Evolutionary conservation across 805 yeast species (phyloP).

Genomic region (Saccharomycopsis lassenensis): DNA sequence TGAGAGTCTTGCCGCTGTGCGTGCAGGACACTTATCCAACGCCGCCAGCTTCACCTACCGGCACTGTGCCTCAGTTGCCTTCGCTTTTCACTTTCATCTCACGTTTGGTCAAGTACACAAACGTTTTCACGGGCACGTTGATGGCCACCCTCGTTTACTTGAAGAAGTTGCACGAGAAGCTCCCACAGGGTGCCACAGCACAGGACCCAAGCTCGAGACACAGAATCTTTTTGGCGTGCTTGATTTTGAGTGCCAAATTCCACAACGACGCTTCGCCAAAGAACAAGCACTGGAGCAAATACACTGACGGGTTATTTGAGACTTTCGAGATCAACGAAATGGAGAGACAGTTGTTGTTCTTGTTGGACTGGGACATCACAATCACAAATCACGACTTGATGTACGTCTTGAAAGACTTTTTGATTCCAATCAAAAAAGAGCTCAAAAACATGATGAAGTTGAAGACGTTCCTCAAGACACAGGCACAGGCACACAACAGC

Average conservation of each 20-base stretch:
- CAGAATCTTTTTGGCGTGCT: constrained; percentile 80
- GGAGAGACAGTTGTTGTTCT: constrained; percentile 75
- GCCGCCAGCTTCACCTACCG: constrained; percentile 30
- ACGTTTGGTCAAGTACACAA: constrained; percentile 63
- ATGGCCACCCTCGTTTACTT: constrained; percentile 87
- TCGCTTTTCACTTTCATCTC: constrained; percentile 57
- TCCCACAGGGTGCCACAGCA: constrained; percentile 85
- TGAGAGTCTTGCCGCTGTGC: constrained; percentile 17
- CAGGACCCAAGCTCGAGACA: constrained; percentile 84
- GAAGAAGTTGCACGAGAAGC: constrained; percentile 58
- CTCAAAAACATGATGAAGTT: constrained; percentile 13
- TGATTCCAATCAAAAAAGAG: constrained; percentile 55
- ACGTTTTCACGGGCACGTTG: constrained; percentile 89
- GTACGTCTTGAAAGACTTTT: constrained; percentile 60
- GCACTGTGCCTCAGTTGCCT: constrained; percentile 24
- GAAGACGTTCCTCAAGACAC: constrained; percentile 9
- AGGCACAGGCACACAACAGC: constrained; percentile 1
- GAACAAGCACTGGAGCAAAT: constrained; percentile 92
- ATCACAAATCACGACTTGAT: constrained; percentile 63
- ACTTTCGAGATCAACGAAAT: constrained; percentile 79
- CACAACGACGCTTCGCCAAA: constrained; percentile 91
- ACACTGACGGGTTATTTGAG: constrained; percentile 76
- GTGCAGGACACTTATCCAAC: constrained; percentile 21
- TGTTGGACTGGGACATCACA: constrained; percentile 77
- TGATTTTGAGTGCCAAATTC: constrained; percentile 85